Base-by-base conservation (phyloP, 257 asterid genomes). In the Eustoma russellianum region DNA sequence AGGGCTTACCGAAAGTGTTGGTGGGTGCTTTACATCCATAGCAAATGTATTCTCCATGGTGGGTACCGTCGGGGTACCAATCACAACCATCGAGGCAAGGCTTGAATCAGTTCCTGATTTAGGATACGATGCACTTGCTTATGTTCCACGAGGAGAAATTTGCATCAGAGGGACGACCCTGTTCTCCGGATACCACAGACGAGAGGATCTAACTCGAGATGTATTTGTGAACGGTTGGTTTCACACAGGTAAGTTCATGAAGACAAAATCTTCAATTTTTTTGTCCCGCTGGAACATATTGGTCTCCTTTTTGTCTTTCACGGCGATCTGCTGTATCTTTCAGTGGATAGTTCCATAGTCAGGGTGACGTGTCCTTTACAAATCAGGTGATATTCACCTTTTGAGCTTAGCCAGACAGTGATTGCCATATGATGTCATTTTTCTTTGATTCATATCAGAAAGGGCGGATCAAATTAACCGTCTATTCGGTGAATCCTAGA, bases 31-130 rank as follows among this genome's bases (percentile, higher is more conserved):
- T 69, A 79, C 96, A 57, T 91, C 96, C 51, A 66, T 86, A 60
- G 81, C 88, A 55, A 70, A 84, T 16, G 83, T 83, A 16, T 76
- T 65, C 70, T 70, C 94, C 2, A 87, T 87, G 98, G 72, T 77
- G 41, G 98, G 98, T 48, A 53, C 94, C 3, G 98, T 87, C 28
- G 98, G 98, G 52, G 83, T 84, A 12, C 98, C 96, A 7, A 87
- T 82, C 90, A 77, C 81, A 1, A 82, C 95, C 12, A 82, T 91
- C 14, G 98, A 87, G 55, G 94, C 87, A 10, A 75, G 95, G 69
- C 88, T 91, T 8, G 98, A 86, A 65, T 91, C 98, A 0, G 86
- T 86, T 44, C 95, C 98, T 5, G 98, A 91, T 57, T 80, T 91
- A 86, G 96, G 95, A 69, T 91, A 91, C 11, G 92, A 91, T 52